phyloP scores from a whole-genome alignment of 129 eudicot species.

The Daucus carota region DNA sequence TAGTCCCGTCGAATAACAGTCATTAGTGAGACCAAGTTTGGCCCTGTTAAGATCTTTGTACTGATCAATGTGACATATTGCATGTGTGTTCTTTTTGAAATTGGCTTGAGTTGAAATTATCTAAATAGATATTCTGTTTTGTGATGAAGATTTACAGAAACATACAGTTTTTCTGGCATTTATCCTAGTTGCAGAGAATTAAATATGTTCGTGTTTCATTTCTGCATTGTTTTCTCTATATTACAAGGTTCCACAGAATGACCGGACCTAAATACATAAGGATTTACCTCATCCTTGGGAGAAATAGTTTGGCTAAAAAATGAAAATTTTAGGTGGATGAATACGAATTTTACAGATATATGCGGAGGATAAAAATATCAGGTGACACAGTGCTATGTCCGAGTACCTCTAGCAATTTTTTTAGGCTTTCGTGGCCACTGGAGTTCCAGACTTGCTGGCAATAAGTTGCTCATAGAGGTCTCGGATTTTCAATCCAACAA shows the following conservation, averaged over 20 bases:
- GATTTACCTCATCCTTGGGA: conserved; percentile 17
- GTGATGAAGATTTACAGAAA: background rate
- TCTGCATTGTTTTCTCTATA: conserved; percentile 33
- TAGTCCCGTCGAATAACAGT: too few species aligned
- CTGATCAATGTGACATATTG: too few species aligned
- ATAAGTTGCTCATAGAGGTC: conserved; percentile 83
- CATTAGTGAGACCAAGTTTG: too few species aligned
- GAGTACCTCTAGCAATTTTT: conserved; percentile 18
- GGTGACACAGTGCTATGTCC: conserved; percentile 17
- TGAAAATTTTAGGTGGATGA: background rate
- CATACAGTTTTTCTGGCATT: background rate
- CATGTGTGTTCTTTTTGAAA: too few species aligned
- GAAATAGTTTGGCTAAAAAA: conserved; percentile 14
- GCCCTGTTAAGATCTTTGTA: too few species aligned
- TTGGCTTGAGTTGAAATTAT: too few species aligned
- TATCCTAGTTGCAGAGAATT: too few species aligned
- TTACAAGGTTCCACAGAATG: conserved; percentile 38
- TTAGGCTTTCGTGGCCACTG: conserved; percentile 64
- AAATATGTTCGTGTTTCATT: conserved; percentile 12
- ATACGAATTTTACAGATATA: conserved; percentile 13
- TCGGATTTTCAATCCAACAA: conserved; percentile 80
- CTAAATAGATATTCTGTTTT: background rate
- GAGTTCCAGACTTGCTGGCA: conserved; percentile 46
- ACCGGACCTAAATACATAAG: conserved; percentile 44
- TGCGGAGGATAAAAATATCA: conserved; percentile 11